A percentile compares a stretch with the other conserved stretches of the same genome.
Evolutionary conservation across 2,329 filamentous ascomycete genomes (phyloP).

Genomic region (Colletotrichum paranaense): DNA sequence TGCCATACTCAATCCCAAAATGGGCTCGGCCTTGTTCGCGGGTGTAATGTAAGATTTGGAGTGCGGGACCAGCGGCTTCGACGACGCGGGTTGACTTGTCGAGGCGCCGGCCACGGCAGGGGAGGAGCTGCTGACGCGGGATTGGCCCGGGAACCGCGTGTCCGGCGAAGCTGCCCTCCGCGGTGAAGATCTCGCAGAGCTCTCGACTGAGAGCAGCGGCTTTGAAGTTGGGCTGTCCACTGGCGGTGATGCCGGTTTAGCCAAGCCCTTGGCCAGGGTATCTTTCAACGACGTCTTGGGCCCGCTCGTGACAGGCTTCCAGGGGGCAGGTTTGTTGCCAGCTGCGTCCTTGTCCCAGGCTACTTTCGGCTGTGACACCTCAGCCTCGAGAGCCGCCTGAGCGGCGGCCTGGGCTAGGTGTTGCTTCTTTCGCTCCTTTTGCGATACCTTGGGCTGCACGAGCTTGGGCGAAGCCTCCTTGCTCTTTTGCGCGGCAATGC

Average conservation of each 20-base stretch:
- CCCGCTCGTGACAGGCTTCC: slow-evolving; percentile 69
- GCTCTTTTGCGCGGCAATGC: slow-evolving; percentile 61
- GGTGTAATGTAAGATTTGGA: slow-evolving; percentile 70
- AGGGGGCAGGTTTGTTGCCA: slow-evolving; percentile 65
- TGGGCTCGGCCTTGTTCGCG: slow-evolving; percentile 70
- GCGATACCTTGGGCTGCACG: slow-evolving; percentile 76
- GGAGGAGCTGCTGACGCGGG: slow-evolving; percentile 51
- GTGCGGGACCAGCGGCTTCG: slow-evolving; percentile 64
- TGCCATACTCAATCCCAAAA: slow-evolving; percentile 79
- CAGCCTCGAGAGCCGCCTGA: slow-evolving; percentile 52
- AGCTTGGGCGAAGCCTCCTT: slow-evolving; percentile 51
- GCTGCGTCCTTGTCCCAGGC: slow-evolving; percentile 57
- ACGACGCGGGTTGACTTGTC: slow-evolving; percentile 45
- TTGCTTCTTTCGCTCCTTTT: slow-evolving; percentile 90
- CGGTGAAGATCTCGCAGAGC: slow-evolving; percentile 50
- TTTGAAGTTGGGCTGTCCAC: slow-evolving; percentile 49
- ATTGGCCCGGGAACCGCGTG: slow-evolving; percentile 71
- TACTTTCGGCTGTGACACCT: slow-evolving; percentile 47
- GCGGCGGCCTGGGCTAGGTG: slow-evolving; percentile 72
- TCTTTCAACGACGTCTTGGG: slow-evolving; percentile 64
- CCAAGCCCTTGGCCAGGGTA: slow-evolving; percentile 50
- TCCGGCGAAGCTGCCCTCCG: slow-evolving; percentile 69
- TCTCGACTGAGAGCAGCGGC: slow-evolving; percentile 56
- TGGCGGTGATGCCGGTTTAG: slow-evolving; percentile 39
- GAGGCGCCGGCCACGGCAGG: slow-evolving; percentile 42